These are phyloP conservation scores for Arthrobotrys iridis DNA, from an alignment of 2,329 filamentous ascomycete species.

Conservation along the genomic window DNA sequence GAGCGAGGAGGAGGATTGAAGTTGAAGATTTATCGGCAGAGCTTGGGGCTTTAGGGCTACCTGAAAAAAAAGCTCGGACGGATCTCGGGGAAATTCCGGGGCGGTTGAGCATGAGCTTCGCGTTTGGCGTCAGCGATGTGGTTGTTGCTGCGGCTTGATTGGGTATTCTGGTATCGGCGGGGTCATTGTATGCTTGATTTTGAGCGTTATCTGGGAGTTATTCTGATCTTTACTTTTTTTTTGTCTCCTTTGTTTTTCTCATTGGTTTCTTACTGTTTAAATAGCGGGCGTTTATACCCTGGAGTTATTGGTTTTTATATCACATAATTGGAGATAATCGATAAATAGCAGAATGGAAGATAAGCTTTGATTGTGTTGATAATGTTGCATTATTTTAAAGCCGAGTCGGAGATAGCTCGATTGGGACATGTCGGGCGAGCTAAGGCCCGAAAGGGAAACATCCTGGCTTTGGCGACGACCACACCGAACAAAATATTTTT, in stretches of 20 bases:
- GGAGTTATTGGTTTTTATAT: not conserved
- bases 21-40: constrained; percentile 21
- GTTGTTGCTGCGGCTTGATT: constrained; percentile 7
- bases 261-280: not conserved
- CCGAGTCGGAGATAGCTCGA: constrained; percentile 32
- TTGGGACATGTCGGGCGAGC: constrained; percentile 28
- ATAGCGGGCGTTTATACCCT: constrained; percentile 22
- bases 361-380: not conserved
- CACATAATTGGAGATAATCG: not conserved
- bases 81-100: constrained; percentile 20
- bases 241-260: not conserved
- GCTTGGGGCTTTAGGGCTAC: constrained; percentile 22
- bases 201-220: not conserved
- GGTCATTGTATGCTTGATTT: not conserved
- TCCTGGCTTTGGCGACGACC: constrained; percentile 36
- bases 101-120: constrained; percentile 18
- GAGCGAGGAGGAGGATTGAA: constrained; percentile 16
- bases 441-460: constrained; percentile 44
- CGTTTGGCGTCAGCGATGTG: constrained; percentile 37
- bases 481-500: constrained; percentile 14
- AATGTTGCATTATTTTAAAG: constrained; percentile 30
- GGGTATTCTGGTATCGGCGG: not conserved
- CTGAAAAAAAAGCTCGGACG: constrained; percentile 24
- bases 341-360: not conserved
- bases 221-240: no score